Evolutionary conservation across 2,329 filamentous ascomycete genomes (phyloP), one percentile per base, ranked within the genome.

Genomic region (Penicillium palitans): DNA sequence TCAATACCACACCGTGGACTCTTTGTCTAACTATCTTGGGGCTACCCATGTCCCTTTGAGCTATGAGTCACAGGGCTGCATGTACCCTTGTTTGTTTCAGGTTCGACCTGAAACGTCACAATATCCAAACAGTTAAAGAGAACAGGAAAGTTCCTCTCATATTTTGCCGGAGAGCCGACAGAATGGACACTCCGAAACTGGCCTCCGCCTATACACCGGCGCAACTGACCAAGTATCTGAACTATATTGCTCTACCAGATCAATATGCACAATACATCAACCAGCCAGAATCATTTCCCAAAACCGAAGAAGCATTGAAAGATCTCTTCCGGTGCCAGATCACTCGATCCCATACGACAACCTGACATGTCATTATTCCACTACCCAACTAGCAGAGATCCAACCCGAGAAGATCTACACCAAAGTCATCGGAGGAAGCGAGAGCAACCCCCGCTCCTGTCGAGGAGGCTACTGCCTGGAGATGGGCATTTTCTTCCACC

Each of bases 381-480:
- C 67, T 52, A 70, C 71, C 45, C 76, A 78, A 40, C 57, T 66
- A 13, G 72, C 82, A 37, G 59, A 65, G 15, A 77, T 86, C 7
- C 72, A 80, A 24, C 78, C 81, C 0, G 72, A 80, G n/a, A 62
- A 70, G 47, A 71, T 84, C 2, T 84, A 80, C 66, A 58, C 72
- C 17, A 86, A 85, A 63, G 76, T 84, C 48, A 72, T 86, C 44
- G 66, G 72, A 3, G 2, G 27, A 29, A 29, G 44, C 1, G 51
- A 42, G 1, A 52, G 57, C 4, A 46, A 42, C 1, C 15, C 39
- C 9, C 59, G 59, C 2, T 75, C 77, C 2, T 70, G 76, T 17
- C 71, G 79, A 2, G 85, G 85, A 19, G 84, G 85, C 0, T 87
- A 87, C 69, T 87, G 84, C 72, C 83, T 87, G 78, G 84, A 87